Conservation (phyloP, 2,329 filamentous ascomycete genomes). For the Neopestalotiopsis sp. region DNA sequence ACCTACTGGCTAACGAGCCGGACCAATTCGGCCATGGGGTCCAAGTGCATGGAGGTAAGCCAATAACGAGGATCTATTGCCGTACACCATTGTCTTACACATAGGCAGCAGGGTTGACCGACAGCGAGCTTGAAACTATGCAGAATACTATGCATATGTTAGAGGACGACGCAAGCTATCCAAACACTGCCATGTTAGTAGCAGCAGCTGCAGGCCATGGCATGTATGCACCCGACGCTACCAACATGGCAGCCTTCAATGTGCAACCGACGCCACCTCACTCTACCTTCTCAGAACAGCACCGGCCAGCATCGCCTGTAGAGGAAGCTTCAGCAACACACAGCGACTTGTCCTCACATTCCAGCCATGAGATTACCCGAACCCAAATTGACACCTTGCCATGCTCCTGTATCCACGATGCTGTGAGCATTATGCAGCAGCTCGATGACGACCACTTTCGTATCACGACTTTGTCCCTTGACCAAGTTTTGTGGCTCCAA, state of each 20-base stretch:
- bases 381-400: not conserved
- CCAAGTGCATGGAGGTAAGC: not conserved
- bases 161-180: not conserved
- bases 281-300: not conserved
- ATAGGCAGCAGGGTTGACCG: not conserved
- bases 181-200: not conserved
- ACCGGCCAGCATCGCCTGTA: not conserved
- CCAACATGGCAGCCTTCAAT: not conserved
- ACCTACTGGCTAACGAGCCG: not conserved
- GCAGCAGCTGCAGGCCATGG: not conserved
- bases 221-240: not conserved
- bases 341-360: not conserved
- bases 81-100: not conserved
- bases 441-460: slow-evolving; percentile 38
- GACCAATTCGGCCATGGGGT: not conserved
- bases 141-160: not conserved
- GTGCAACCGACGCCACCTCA: not conserved
- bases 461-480: slow-evolving; percentile 32
- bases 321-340: not conserved
- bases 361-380: not conserved
- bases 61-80: not conserved
- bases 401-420: slow-evolving; percentile 32
- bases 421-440: slow-evolving; percentile 32
- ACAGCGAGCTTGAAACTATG: not conserved
- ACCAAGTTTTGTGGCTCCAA: slow-evolving; percentile 36